A percentile compares a stretch with the other conserved stretches of the same genome.
Conservation (phyloP, 768 basidiomycete species). For the Botryobasidium botryosum region DNA sequence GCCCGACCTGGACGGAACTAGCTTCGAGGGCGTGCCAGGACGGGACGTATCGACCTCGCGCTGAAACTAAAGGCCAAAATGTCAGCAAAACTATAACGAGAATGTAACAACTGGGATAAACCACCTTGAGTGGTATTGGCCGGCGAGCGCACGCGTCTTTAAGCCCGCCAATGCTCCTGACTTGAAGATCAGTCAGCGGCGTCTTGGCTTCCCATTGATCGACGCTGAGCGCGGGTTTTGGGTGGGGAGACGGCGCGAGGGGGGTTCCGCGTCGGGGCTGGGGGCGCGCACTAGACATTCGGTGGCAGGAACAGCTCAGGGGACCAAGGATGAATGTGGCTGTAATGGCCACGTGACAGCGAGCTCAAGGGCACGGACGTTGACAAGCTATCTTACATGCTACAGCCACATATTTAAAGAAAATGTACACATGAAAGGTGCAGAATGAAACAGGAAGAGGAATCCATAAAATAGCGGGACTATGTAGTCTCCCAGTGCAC, state of each 20-base stretch:
- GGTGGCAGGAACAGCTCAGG: not conserved
- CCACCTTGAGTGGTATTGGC: slow-evolving; percentile 62
- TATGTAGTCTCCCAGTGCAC: no score
- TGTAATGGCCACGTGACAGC: not conserved
- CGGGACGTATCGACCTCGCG: slow-evolving; percentile 25
- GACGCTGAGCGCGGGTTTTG: slow-evolving; percentile 38
- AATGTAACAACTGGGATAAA: not conserved
- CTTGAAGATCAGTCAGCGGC: slow-evolving; percentile 52
- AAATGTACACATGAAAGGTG: no score
- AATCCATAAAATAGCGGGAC: no score
- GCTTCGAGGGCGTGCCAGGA: slow-evolving; percentile 10
- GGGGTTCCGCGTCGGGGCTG: not conserved
- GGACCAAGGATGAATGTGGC: not conserved
- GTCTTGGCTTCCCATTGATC: slow-evolving; percentile 89
- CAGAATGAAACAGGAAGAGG: no score
- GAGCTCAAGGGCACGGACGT: not conserved
- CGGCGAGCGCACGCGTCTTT: slow-evolving; percentile 42
- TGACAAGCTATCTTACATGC: no score
- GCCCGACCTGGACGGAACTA: not conserved
- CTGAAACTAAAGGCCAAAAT: slow-evolving; percentile 19
- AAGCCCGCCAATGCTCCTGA: slow-evolving; percentile 43
- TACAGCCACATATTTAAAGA: no score
- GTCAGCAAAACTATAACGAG: not conserved
- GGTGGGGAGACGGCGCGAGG: not conserved
- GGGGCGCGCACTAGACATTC: not conserved